phyloP scores from a whole-genome alignment of 257 asterid genomes.

The Handroanthus guayacan region DNA sequence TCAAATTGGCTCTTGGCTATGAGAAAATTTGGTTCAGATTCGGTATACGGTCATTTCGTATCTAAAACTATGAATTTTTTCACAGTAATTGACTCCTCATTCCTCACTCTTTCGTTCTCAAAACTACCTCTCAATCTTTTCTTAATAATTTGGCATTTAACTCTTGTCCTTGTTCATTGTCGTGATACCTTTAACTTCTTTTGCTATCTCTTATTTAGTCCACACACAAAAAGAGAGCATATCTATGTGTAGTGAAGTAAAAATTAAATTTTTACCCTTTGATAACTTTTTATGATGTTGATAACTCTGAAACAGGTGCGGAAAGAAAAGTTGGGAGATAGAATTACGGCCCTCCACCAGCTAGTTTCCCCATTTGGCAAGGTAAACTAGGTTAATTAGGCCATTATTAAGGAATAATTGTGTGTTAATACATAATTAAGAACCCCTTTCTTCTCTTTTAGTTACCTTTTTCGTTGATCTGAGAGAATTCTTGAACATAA shows the following conservation, averaged over 20 bases:
- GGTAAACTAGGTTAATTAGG: slow-evolving; percentile 52
- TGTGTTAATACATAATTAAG: background rate
- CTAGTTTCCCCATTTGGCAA: slow-evolving; percentile 92
- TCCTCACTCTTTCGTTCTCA: background rate
- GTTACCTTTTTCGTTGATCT: background rate
- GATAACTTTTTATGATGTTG: slow-evolving; percentile 19
- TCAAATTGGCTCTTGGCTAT: too few species aligned
- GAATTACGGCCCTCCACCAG: slow-evolving; percentile 89
- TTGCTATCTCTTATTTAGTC: slow-evolving; percentile 48
- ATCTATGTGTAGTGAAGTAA: background rate
- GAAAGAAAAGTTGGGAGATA: slow-evolving; percentile 83
- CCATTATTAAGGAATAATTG: slow-evolving; percentile 5
- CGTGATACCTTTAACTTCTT: slow-evolving; percentile 37
- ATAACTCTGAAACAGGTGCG: slow-evolving; percentile 63
- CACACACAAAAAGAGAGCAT: slow-evolving; percentile 46
- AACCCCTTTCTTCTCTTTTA: background rate
- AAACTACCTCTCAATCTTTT: slow-evolving; percentile 26
- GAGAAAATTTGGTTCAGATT: too few species aligned
- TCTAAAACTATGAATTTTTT: too few species aligned
- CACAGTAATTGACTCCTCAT: too few species aligned
- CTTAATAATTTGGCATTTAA: slow-evolving; percentile 52
- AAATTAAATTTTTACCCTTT: slow-evolving; percentile 14
- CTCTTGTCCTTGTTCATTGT: slow-evolving; percentile 74
- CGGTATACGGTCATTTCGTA: too few species aligned
- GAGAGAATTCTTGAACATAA: slow-evolving; percentile 12